Percentiles rank a stretch among this genome's conserved stretches.
Evolutionary conservation across 2,329 filamentous ascomycete species (phyloP).

Genomic region (Teratosphaeria zuluensis): DNA sequence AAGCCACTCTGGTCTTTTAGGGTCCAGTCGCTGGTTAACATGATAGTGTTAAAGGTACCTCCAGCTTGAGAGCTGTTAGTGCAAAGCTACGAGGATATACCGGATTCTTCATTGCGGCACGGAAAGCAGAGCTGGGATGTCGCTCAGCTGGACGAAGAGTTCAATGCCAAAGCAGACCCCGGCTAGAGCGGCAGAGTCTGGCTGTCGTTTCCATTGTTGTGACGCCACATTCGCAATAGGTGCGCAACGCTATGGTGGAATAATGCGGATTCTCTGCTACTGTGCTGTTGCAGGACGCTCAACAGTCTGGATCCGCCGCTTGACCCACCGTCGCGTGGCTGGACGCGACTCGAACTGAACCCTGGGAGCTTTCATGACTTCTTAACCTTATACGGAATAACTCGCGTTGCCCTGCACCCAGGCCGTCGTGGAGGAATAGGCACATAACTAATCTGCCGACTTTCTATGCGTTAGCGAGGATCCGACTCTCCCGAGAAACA

Average conservation of each 20-base stretch:
- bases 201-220: background rate
- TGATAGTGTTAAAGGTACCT: background rate
- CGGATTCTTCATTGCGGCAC: background rate
- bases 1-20: background rate
- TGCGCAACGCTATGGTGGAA: background rate
- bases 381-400: background rate
- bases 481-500: too few relatives aligned
- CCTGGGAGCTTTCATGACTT: background rate
- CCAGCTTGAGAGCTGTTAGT: background rate
- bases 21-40: background rate
- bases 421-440: background rate
- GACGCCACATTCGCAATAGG: background rate
- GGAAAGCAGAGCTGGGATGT: background rate
- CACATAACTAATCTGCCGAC: background rate
- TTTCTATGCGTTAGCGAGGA: background rate
- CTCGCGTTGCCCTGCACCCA: background rate
- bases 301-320: background rate
- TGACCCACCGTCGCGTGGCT: background rate
- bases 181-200: background rate
- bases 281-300: background rate
- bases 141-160: background rate
- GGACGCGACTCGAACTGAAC: background rate
- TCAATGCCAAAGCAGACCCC: too few relatives aligned
- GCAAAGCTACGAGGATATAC: background rate
- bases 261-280: background rate